Percentiles rank a stretch among this genome's conserved stretches.
Evolutionary conservation across 225 moss, liverwort and hornwort genomes (phyloP).

Genomic region (Polytrichum formosum): DNA sequence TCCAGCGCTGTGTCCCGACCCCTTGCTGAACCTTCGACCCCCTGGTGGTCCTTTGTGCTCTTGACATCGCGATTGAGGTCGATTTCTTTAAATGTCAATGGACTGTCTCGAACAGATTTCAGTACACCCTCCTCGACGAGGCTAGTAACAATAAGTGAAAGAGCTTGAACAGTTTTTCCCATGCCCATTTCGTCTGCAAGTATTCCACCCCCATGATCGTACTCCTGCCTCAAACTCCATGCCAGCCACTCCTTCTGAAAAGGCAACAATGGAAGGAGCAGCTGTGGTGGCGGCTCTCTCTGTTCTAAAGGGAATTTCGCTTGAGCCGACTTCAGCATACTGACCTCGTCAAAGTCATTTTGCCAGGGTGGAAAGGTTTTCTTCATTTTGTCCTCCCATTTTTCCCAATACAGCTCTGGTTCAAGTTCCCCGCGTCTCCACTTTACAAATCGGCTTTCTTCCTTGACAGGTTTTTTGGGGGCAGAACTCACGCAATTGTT

Average conservation of each 20-base stretch:
- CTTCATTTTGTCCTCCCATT: slow-evolving; percentile 10
- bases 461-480: not conserved
- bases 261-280: slow-evolving; percentile 57
- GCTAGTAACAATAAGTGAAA: slow-evolving; percentile 49
- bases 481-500: not conserved
- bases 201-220: slow-evolving; percentile 47
- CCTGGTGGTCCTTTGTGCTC: slow-evolving; percentile 1
- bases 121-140: slow-evolving; percentile 8
- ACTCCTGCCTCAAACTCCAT: slow-evolving; percentile 59
- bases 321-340: not conserved
- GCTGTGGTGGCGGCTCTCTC: slow-evolving; percentile 35
- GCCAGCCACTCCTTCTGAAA: slow-evolving; percentile 71
- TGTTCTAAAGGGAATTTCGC: slow-evolving; percentile 26
- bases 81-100: not conserved
- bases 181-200: slow-evolving; percentile 76
- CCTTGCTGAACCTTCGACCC: not conserved
- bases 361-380: slow-evolving; percentile 5
- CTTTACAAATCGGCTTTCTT: slow-evolving; percentile 5
- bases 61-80: not conserved
- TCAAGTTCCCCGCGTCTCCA: slow-evolving; percentile 2
- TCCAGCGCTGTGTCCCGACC: not conserved
- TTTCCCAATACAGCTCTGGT: slow-evolving; percentile 6
- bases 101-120: not conserved
- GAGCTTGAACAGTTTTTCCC: slow-evolving; percentile 73
- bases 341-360: not conserved